A percentile compares a stretch with the other conserved stretches of the same genome.
Evolutionary conservation across 2,329 filamentous ascomycete genomes (phyloP).

Genomic region (Escovopsis weberi): DNA sequence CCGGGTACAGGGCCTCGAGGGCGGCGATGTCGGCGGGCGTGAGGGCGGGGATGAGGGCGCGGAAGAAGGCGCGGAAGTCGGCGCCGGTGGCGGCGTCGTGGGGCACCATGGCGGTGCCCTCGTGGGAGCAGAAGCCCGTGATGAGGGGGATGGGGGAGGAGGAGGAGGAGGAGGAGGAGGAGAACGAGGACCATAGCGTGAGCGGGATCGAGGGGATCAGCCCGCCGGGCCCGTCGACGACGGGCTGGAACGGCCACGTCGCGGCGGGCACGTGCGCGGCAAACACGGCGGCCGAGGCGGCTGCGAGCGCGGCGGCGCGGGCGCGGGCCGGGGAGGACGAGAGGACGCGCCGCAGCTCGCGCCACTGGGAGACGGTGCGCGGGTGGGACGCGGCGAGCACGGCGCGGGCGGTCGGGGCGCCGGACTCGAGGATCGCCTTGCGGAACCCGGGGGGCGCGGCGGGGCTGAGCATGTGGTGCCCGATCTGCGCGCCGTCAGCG

Average conservation of each 20-base stretch:
- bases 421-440: slow-evolving; percentile 42
- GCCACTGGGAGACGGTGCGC: slow-evolving; percentile 40
- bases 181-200: slow-evolving; percentile 35
- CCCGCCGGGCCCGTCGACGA: slow-evolving; percentile 41
- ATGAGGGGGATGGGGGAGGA: slow-evolving; percentile 26
- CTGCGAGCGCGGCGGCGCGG: slow-evolving; percentile 32
- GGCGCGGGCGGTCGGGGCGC: slow-evolving; percentile 39
- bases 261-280: slow-evolving; percentile 26
- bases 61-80: slow-evolving; percentile 48
- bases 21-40: slow-evolving; percentile 33
- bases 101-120: slow-evolving; percentile 52
- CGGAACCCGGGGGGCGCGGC: slow-evolving; percentile 30
- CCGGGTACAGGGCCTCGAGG: slow-evolving; percentile 48
- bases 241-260: slow-evolving; percentile 54
- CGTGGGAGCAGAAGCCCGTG: slow-evolving; percentile 57
- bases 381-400: slow-evolving; percentile 39
- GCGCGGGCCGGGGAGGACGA: no score
- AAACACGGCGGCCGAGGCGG: slow-evolving; percentile 32
- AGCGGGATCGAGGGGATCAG: slow-evolving; percentile 44
- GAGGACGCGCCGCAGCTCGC: slow-evolving; percentile 20
- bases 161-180: no score
- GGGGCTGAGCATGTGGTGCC: slow-evolving; percentile 47
- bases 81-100: slow-evolving; percentile 25
- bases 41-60: slow-evolving; percentile 43
- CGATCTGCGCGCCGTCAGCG: slow-evolving; percentile 26